Evolutionary conservation across 164 flowering plant species (phyloP).

Genomic region (Umbilicus rupestris): DNA sequence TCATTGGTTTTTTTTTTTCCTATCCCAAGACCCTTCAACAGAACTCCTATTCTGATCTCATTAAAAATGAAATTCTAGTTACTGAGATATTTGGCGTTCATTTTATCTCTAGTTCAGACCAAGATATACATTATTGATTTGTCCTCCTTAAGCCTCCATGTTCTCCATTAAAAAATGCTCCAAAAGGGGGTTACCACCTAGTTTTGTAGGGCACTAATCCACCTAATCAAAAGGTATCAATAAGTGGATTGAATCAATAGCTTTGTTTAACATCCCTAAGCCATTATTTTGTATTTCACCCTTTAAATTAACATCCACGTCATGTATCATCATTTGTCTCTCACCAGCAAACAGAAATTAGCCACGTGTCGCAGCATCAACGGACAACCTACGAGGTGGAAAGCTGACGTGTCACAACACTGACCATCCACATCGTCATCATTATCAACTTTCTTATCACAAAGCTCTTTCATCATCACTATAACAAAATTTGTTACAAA

Average conservation of each 20-base stretch:
- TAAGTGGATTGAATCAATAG: neutral
- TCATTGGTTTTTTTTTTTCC: no score
- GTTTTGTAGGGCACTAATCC: neutral
- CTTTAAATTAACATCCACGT: no score
- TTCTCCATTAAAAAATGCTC: neutral
- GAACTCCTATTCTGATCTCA: no score
- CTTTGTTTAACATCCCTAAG: conserved; percentile 5
- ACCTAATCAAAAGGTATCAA: neutral
- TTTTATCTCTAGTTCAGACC: no score
- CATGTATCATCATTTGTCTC: neutral
- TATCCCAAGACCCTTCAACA: no score
- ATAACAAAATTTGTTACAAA: neutral
- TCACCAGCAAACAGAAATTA: neutral
- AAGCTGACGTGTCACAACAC: neutral
- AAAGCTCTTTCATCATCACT: neutral
- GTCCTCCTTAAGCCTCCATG: neutral
- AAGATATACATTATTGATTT: no score
- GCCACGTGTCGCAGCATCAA: neutral
- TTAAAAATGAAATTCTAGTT: no score
- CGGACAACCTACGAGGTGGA: neutral
- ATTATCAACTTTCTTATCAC: conserved; percentile 1
- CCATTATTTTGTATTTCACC: no score
- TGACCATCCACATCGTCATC: neutral
- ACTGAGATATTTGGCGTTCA: no score
- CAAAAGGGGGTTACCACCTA: neutral